Evolutionary conservation across 768 basidiomycete species (phyloP).

Genomic region (Russula lepida): DNA sequence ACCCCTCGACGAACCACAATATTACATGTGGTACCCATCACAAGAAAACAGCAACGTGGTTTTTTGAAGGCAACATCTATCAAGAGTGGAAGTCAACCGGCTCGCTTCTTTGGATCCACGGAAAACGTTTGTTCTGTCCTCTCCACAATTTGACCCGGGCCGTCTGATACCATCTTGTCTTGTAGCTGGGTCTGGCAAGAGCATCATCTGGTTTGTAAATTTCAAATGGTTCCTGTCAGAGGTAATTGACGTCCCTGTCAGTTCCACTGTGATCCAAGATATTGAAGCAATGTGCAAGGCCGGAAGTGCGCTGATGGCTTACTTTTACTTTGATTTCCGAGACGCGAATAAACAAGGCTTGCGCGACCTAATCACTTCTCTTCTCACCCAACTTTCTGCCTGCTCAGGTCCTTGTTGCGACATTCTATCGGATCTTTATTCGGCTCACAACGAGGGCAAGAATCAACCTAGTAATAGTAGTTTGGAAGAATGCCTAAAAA

Average conservation of each 20-base stretch:
- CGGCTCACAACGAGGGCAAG: too few species aligned
- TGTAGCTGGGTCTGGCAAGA: constrained; percentile 6
- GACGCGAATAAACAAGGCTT: background rate
- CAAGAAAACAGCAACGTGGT: background rate
- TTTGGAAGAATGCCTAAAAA: background rate
- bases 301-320: background rate
- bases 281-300: background rate
- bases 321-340: background rate
- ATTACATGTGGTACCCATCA: background rate
- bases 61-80: background rate
- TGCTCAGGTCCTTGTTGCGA: background rate
- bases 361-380: background rate
- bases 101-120: background rate
- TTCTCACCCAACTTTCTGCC: background rate
- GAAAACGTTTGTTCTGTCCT: background rate
- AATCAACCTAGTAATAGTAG: too few species aligned
- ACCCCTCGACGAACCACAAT: constrained; percentile 1
- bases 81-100: background rate
- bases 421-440: background rate
- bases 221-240: background rate
- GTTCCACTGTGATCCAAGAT: background rate
- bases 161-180: background rate
- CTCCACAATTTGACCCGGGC: background rate
- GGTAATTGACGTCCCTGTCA: background rate
- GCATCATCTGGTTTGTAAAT: background rate